A percentile compares a stretch with the other conserved stretches of the same genome.
phyloP scores from a whole-genome alignment of 768 basidiomycete species.

The Pleurotus giganteus region DNA sequence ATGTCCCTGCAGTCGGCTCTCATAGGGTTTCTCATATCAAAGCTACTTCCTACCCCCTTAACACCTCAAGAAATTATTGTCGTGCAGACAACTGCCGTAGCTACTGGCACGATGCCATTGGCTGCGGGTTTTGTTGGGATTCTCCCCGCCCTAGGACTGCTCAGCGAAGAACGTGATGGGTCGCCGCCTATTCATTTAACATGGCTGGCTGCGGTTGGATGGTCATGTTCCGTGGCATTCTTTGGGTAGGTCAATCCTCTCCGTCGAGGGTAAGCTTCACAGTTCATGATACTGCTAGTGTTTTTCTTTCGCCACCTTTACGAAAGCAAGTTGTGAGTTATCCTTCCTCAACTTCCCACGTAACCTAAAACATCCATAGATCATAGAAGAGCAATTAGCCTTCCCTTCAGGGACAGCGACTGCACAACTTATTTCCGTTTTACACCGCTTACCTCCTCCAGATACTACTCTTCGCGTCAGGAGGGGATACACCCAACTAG shows the following conservation, averaged over 20 bases:
- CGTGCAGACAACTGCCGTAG: slow-evolving; percentile 92
- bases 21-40: slow-evolving; percentile 85
- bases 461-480: slow-evolving; percentile 54
- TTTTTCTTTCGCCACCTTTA: slow-evolving; percentile 94
- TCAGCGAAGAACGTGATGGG: slow-evolving; percentile 76
- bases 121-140: slow-evolving; percentile 90
- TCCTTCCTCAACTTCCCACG: not conserved
- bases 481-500: slow-evolving; percentile 50
- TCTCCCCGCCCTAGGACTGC: slow-evolving; percentile 80
- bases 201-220: slow-evolving; percentile 71
- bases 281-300: no score
- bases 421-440: slow-evolving; percentile 88
- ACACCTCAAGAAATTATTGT: slow-evolving; percentile 94
- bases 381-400: slow-evolving; percentile 89
- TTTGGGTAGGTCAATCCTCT: slow-evolving; percentile 70
- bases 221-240: slow-evolving; percentile 92
- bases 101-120: slow-evolving; percentile 87
- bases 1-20: slow-evolving; percentile 96
- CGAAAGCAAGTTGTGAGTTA: slow-evolving; percentile 86
- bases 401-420: slow-evolving; percentile 98
- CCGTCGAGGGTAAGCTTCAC: no score
- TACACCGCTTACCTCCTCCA: slow-evolving; percentile 75
- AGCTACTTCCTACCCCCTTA: slow-evolving; percentile 66
- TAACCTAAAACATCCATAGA: slow-evolving; percentile 41
- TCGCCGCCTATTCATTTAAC: slow-evolving; percentile 70